Conservation (phyloP, 805 yeast species). For the Blastobotrys americana region DNA sequence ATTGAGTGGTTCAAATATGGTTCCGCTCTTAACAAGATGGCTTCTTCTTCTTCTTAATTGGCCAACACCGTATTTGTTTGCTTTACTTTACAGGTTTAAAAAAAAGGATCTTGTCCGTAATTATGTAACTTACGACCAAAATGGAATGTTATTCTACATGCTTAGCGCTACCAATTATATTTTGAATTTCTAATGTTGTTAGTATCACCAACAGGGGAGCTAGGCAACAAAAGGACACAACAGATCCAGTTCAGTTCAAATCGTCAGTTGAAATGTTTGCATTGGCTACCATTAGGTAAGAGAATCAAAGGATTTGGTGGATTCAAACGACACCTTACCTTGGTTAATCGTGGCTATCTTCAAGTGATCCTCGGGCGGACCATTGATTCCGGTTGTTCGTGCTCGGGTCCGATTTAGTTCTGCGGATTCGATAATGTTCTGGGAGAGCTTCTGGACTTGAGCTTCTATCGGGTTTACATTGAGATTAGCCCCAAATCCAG, state of each 20-base stretch:
- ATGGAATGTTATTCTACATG: too few relatives aligned
- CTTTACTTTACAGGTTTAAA: not conserved
- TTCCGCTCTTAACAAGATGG: conserved; percentile 97
- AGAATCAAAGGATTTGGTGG: conserved; percentile 21
- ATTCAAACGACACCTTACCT: conserved; percentile 21
- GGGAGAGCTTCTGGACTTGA: not conserved
- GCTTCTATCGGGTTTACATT: conserved; percentile 2
- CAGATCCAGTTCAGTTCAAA: too few relatives aligned
- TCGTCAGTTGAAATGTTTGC: too few relatives aligned
- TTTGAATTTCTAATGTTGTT: too few relatives aligned
- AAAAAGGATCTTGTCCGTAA: not conserved
- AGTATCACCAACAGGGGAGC: too few relatives aligned
- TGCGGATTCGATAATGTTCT: not conserved
- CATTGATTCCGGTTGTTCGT: conserved; percentile 13
- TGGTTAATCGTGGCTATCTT: conserved; percentile 25
- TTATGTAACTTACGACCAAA: conserved; percentile 1
- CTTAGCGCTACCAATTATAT: too few relatives aligned
- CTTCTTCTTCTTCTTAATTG: conserved; percentile 31
- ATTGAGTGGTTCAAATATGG: conserved; percentile 99
- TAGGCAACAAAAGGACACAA: too few relatives aligned
- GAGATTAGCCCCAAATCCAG: not conserved
- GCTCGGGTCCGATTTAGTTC: not conserved
- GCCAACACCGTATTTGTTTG: too few relatives aligned
- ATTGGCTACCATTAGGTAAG: conserved; percentile 10
- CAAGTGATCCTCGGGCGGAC: conserved; percentile 23